Base-by-base conservation (phyloP, 352 stramenopile species). In the Globisporangium takayamanum region DNA sequence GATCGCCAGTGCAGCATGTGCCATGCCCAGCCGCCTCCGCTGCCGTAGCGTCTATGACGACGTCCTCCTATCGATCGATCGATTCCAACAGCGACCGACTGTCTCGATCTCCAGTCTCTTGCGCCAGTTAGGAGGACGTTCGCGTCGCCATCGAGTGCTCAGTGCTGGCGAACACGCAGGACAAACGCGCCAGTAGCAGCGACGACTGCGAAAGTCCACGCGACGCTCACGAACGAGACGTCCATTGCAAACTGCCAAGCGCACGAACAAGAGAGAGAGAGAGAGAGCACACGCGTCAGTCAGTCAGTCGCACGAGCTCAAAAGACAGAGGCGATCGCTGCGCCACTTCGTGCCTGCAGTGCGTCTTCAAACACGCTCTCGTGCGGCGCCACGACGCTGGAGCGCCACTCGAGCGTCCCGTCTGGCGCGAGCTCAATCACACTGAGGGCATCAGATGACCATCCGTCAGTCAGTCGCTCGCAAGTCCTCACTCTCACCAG, bases 1-100 rank as follows among this genome's bases (percentile, higher is more conserved):
- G 76, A 87, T 53, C 75, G 60, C 20, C 60, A 68, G 33, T 90
- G 80, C 69, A 83, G 76, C 57, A 90, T 90, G 78, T 90, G 78
- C 62, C 73, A 68, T 52, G 68, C 68, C 39, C 22, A 68, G 28
- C 62, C 22, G 28, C 56, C 56, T 3, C 48, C 48, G 1, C n/a
- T 62, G 7, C 5, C 20, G 33, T 75, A 51, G 18, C 52, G 70
- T 42, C 64, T 65, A 39, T 6, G 8, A 33, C 28, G 28, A 5
- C 28, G 33, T 39, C 33, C 33, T 39, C 33, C 33, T 8, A 12
- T 39, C 33, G 30, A 36, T 36, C 7, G 30, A 36, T 36, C 7
- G 3, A 12, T 6, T 39, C 33, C 8, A 8, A 6, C 33, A 39
- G 33, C 33, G 33, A 39, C 33, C 4, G 33, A 39, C 6, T 8